Evolutionary conservation across 2,329 filamentous ascomycete genomes (phyloP).

Genomic region (Fusarium sp.): DNA sequence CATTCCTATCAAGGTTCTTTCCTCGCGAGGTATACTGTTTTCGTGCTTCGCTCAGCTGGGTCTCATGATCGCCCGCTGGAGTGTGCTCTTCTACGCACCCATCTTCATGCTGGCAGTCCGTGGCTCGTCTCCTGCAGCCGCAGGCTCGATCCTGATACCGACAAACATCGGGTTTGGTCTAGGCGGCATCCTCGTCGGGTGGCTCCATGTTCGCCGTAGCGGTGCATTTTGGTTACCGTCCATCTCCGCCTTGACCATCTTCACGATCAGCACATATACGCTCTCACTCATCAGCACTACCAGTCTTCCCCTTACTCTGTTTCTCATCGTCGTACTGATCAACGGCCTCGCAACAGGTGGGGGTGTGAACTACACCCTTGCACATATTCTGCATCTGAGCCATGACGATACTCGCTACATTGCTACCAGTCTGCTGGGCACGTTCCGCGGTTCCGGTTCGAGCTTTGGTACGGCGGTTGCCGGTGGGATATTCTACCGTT

Average conservation of each 20-base stretch:
- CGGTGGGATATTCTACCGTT: constrained; percentile 78
- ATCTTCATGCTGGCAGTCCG: constrained; percentile 83
- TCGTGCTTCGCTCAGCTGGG: constrained; percentile 80
- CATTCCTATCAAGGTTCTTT: constrained; percentile 77
- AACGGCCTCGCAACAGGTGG: constrained; percentile 82
- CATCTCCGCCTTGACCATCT: constrained; percentile 70
- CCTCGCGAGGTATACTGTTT: constrained; percentile 76
- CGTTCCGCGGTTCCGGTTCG: constrained; percentile 84
- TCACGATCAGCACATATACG: constrained; percentile 68
- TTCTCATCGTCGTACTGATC: constrained; percentile 71
- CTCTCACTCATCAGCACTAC: constrained; percentile 68
- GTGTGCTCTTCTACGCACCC: constrained; percentile 82
- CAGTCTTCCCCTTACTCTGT: constrained; percentile 61
- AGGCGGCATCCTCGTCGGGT: constrained; percentile 79
- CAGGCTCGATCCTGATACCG: constrained; percentile 81
- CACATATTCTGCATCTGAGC: constrained; percentile 81
- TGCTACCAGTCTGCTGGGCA: constrained; percentile 79
- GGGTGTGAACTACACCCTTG: constrained; percentile 82
- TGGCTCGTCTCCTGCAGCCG: constrained; percentile 74
- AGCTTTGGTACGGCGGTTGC: constrained; percentile 84
- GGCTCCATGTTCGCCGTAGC: constrained; percentile 77
- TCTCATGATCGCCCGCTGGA: constrained; percentile 85
- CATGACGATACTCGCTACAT: constrained; percentile 76
- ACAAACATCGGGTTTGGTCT: constrained; percentile 83
- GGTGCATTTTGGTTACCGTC: constrained; percentile 79